Evolutionary conservation across 1,284 basidiomycete species (phyloP).

Genomic region (Tilletia setariae): DNA sequence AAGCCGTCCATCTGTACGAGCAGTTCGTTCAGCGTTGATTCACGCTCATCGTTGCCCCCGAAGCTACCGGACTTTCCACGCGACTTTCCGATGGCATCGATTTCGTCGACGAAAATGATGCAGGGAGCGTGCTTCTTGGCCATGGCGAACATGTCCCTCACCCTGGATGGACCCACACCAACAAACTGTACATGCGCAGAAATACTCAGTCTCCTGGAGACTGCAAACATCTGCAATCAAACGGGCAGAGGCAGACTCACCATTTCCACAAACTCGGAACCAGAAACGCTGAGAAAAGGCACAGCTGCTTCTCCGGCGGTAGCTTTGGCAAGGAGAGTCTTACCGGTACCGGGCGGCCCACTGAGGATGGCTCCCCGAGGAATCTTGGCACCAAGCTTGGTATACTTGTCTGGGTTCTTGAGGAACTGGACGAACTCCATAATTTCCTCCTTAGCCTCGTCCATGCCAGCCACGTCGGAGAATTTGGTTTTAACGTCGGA

Average conservation of each 20-base stretch:
- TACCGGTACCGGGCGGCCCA: constrained; percentile 96
- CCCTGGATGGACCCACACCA: constrained; percentile 94
- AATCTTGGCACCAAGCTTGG: constrained; percentile 96
- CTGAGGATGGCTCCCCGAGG: constrained; percentile 96
- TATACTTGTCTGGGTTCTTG: constrained; percentile 90
- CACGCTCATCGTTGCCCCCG: constrained; percentile 96
- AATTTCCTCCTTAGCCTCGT: constrained; percentile 99
- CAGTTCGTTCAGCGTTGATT: constrained; percentile 95
- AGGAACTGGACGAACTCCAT: constrained; percentile 99
- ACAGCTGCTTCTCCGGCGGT: constrained; percentile 96
- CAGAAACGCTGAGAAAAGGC: constrained; percentile 96
- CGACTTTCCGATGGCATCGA: constrained; percentile 93
- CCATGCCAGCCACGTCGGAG: constrained; percentile 96
- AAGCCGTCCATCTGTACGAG: constrained; percentile 99
- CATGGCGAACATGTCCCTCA: constrained; percentile 92
- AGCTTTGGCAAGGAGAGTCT: constrained; percentile 95
- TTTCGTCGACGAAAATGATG: constrained; percentile 67
- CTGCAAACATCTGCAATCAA: no score
- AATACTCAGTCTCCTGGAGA: no score
- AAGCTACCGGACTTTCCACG: constrained; percentile 82
- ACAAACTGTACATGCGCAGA: constrained; percentile 65
- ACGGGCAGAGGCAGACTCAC: constrained; percentile 10
- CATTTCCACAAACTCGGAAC: constrained; percentile 99
- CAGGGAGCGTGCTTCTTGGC: constrained; percentile 97
- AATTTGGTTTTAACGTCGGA: constrained; percentile 90